Percentiles rank a stretch among this genome's conserved stretches.
Conservation (phyloP, 768 basidiomycete genomes). For the Harrya chromipes region DNA sequence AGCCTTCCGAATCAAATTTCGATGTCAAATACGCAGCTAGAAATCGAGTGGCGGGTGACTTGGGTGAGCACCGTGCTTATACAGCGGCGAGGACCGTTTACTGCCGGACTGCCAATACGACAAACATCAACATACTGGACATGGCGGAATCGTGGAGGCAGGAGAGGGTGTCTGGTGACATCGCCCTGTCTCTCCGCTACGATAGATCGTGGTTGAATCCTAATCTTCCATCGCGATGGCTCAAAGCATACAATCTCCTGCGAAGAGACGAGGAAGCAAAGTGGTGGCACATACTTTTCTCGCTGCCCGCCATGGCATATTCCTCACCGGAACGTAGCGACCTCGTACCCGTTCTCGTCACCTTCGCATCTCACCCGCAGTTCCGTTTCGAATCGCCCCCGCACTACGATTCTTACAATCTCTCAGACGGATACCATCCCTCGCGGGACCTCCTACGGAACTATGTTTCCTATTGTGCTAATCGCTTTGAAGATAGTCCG, state of each 20-base stretch:
- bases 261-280: constrained; percentile 10
- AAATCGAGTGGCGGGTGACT: neutral
- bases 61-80: constrained; percentile 18
- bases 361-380: constrained; percentile 23
- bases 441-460: neutral
- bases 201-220: constrained; percentile 27
- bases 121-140: neutral
- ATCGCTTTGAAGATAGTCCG: constrained; percentile 9
- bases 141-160: constrained; percentile 11
- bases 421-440: constrained; percentile 9
- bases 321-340: constrained; percentile 3
- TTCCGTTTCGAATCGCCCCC: constrained; percentile 17
- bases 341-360: constrained; percentile 30
- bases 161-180: neutral
- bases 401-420: constrained; percentile 6
- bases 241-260: constrained; percentile 29
- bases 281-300: constrained; percentile 28
- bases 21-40: constrained; percentile 15
- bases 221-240: constrained; percentile 20
- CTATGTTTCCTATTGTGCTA: neutral
- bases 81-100: constrained; percentile 9
- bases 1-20: neutral
- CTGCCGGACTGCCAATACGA: neutral
- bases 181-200: constrained; percentile 21
- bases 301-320: constrained; percentile 34